phyloP scores from a whole-genome alignment of 2,329 filamentous ascomycete species.

The Hymenoscyphus repandus region DNA sequence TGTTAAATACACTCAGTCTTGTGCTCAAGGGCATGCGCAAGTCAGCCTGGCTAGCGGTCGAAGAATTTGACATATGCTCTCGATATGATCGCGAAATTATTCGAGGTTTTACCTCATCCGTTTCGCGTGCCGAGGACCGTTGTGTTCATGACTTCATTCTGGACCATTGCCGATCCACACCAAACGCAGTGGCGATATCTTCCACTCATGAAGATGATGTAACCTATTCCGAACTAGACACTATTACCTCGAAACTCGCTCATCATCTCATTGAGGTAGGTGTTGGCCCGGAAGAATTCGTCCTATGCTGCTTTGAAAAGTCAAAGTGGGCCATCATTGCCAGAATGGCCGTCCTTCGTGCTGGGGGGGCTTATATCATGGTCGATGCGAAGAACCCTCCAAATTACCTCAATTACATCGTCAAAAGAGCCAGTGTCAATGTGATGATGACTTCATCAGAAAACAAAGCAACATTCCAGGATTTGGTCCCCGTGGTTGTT shows the following conservation, averaged over 20 bases:
- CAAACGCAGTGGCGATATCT: background rate
- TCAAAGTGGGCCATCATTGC: conserved; percentile 2
- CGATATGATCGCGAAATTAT: background rate
- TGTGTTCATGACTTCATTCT: background rate
- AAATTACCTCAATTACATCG: background rate
- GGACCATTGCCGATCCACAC: background rate
- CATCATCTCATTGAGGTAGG: background rate
- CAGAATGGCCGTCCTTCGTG: background rate
- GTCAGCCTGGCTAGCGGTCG: background rate
- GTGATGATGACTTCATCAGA: background rate
- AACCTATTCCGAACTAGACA: background rate
- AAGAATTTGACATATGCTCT: background rate
- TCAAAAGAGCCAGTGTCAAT: background rate
- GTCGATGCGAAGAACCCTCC: background rate
- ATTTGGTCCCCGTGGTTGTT: background rate
- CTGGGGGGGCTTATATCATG: conserved; percentile 2
- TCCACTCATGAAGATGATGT: background rate
- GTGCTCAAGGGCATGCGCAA: background rate
- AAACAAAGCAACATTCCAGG: background rate
- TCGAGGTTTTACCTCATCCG: background rate
- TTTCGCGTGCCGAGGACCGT: background rate
- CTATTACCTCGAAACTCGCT: background rate
- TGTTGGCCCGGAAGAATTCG: background rate
- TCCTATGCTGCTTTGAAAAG: background rate
- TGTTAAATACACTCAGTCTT: background rate